phyloP scores from a whole-genome alignment of 352 stramenopile genomes.

The Globisporangium irregulare region DNA sequence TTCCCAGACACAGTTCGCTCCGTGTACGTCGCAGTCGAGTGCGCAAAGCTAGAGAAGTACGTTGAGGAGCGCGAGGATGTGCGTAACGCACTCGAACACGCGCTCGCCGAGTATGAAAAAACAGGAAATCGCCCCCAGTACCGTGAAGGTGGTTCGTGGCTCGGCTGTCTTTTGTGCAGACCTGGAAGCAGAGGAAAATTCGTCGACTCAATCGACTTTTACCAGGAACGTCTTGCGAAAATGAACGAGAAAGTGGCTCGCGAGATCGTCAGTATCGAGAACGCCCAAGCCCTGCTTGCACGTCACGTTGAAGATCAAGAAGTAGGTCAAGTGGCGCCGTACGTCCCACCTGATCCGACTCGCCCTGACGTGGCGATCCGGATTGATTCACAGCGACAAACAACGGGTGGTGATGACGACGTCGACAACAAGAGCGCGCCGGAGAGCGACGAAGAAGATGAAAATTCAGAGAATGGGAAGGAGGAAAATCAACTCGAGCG shows the following conservation, averaged over 20 bases:
- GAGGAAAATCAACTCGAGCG: conserved; percentile 50
- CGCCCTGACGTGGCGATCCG: conserved; percentile 8
- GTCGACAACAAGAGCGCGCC: background rate
- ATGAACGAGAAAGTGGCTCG: conserved; percentile 57
- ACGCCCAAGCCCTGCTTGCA: conserved; percentile 48
- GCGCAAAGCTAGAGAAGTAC: conserved; percentile 45
- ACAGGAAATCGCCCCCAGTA: conserved; percentile 39
- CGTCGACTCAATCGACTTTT: conserved; percentile 67
- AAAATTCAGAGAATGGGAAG: conserved; percentile 23
- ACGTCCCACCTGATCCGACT: conserved; percentile 3
- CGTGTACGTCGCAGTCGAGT: conserved; percentile 75
- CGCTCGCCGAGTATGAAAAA: conserved; percentile 43
- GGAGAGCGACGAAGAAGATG: conserved; percentile 12
- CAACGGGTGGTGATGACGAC: conserved; percentile 31
- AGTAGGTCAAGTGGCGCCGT: conserved; percentile 16
- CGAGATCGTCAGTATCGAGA: conserved; percentile 65
- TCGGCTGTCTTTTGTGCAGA: conserved; percentile 37
- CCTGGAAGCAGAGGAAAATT: conserved; percentile 28
- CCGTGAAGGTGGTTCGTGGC: conserved; percentile 44
- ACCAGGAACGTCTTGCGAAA: conserved; percentile 45
- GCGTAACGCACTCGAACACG: conserved; percentile 51
- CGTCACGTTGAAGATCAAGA: conserved; percentile 34
- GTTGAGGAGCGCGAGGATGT: conserved; percentile 48
- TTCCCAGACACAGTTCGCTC: conserved; percentile 59
- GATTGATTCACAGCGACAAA: background rate